Conservation (phyloP, 1,139 yeast species). For the Scheffersomyces titani region DNA sequence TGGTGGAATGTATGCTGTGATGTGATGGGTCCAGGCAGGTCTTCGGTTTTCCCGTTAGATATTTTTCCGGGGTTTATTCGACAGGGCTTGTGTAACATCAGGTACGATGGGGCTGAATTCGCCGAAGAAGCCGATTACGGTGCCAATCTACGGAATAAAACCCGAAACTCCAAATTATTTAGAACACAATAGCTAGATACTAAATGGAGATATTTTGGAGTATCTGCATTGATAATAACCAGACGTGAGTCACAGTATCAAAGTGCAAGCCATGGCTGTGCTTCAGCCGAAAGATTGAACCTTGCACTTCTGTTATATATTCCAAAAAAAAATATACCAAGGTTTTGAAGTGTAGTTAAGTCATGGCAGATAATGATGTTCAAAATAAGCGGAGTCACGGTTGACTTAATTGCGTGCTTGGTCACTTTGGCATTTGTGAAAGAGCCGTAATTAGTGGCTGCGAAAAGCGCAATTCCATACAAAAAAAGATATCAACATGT, state of each 20-base stretch:
- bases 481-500: too few relatives aligned
- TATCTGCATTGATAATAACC: too few relatives aligned
- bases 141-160: not conserved
- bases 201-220: not conserved
- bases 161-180: not conserved
- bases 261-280: not conserved
- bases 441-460: not conserved
- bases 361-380: not conserved
- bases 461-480: not conserved
- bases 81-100: not conserved
- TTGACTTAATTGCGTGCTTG: too few relatives aligned
- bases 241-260: too few relatives aligned
- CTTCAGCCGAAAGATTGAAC: not conserved
- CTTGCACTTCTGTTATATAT: too few relatives aligned
- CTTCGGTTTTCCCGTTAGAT: too few relatives aligned
- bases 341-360: not conserved
- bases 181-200: not conserved
- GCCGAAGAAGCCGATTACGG: not conserved
- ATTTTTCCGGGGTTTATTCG: not conserved
- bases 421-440: not conserved
- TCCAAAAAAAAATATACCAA: not conserved
- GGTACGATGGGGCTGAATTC: not conserved
- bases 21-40: too few relatives aligned
- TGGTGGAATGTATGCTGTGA: not conserved
- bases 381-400: not conserved